Percentiles rank a stretch among this genome's conserved stretches.
Conservation (phyloP, 768 basidiomycete genomes). For the Terana coerulea region DNA sequence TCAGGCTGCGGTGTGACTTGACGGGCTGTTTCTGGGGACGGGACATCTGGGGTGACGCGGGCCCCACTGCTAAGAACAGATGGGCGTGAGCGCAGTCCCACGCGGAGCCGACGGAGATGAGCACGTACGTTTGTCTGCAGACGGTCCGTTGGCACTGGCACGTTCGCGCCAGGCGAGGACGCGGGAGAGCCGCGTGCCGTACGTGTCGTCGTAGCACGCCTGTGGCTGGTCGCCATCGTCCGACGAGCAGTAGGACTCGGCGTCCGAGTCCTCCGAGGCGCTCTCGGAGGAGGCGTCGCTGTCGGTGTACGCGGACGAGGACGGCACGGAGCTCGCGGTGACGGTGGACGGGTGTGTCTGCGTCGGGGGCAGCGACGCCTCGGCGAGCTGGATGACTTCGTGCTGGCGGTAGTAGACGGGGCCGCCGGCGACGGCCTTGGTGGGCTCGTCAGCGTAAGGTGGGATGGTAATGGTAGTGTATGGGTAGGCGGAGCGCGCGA, state of each 20-base stretch:
- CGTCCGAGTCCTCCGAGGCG: slow-evolving; percentile 31
- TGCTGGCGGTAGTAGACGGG: slow-evolving; percentile 41
- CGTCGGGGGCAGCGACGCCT: slow-evolving; percentile 54
- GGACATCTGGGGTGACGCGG: slow-evolving; percentile 15
- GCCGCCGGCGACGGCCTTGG: slow-evolving; percentile 31
- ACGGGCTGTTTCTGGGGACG: slow-evolving; percentile 6
- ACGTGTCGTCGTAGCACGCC: slow-evolving; percentile 44
- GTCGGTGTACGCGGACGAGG: slow-evolving; percentile 31
- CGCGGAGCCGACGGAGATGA: background rate
- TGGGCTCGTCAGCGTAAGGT: slow-evolving; percentile 12
- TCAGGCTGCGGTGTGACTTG: slow-evolving; percentile 34
- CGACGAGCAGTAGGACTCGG: slow-evolving; percentile 65
- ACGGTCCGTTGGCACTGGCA: slow-evolving; percentile 38
- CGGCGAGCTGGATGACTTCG: slow-evolving; percentile 73
- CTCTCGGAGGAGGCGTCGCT: slow-evolving; percentile 27
- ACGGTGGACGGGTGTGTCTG: slow-evolving; percentile 36
- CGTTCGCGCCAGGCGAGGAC: slow-evolving; percentile 70
- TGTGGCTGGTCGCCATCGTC: slow-evolving; percentile 31
- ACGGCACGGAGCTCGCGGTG: slow-evolving; percentile 35
- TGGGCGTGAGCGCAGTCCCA: slow-evolving; percentile 2
- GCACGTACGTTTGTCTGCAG: slow-evolving; percentile 36
- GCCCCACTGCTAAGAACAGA: slow-evolving; percentile 1
- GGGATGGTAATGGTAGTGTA: background rate
- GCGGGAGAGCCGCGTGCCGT: slow-evolving; percentile 54
- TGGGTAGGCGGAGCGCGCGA: slow-evolving; percentile 18